These are phyloP conservation scores for Moricandia moricandioides DNA, from an alignment of 345 rosid species.

Conservation along the genomic window DNA sequence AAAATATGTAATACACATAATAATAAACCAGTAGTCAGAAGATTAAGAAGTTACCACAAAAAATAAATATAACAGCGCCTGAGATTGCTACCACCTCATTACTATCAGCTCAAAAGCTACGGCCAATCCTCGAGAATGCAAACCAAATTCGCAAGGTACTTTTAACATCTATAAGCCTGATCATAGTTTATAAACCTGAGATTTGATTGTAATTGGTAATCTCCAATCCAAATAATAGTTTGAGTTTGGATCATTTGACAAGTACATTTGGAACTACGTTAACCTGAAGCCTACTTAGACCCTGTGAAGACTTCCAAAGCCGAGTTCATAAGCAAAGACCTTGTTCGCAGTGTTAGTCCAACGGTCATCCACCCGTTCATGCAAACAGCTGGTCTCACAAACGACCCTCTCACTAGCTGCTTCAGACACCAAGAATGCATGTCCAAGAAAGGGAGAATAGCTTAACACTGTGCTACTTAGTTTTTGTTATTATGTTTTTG, in stretches of 20 bases:
- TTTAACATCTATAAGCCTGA: neutral
- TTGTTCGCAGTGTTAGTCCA: slow-evolving; percentile 74
- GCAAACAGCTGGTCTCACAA: slow-evolving; percentile 83
- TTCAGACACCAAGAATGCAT: slow-evolving; percentile 65
- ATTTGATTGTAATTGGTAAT: neutral
- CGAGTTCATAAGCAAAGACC: slow-evolving; percentile 74
- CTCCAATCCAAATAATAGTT: slow-evolving; percentile 45
- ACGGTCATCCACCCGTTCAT: slow-evolving; percentile 74
- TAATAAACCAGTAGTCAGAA: neutral
- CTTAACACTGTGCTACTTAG: slow-evolving; percentile 23
- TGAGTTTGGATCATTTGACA: slow-evolving; percentile 74
- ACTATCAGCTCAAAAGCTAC: slow-evolving; percentile 65
- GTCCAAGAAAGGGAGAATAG: slow-evolving; percentile 4
- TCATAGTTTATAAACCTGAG: neutral
- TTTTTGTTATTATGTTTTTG: slow-evolving; percentile 4
- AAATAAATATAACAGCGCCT: no score
- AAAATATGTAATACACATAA: neutral
- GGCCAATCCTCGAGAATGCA: slow-evolving; percentile 74
- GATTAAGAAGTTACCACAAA: no score
- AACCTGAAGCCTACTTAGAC: slow-evolving; percentile 60
- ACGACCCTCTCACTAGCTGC: slow-evolving; percentile 69
- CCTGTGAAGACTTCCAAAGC: slow-evolving; percentile 76
- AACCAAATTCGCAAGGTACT: slow-evolving; percentile 65
- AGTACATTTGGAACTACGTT: slow-evolving; percentile 82
- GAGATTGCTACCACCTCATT: slow-evolving; percentile 44